Conservation (phyloP, 768 basidiomycete genomes). For the Kwoniella pini region DNA sequence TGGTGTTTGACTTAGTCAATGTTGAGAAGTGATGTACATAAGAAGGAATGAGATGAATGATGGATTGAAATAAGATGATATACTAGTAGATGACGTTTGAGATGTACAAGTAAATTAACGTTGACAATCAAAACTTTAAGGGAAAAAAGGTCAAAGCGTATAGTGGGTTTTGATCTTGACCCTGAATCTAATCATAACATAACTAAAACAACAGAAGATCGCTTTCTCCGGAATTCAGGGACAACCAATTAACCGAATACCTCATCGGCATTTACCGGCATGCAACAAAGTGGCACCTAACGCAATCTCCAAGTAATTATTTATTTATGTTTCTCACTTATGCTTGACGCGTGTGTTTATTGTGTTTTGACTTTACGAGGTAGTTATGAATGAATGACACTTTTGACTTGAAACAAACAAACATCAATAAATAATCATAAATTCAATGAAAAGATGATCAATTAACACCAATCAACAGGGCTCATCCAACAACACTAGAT, state of each 20-base stretch:
- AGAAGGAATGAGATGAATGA: not conserved
- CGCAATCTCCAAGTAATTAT: not conserved
- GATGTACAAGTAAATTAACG: too few species aligned
- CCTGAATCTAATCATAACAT: conserved; percentile 5
- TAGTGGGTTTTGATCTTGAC: too few species aligned
- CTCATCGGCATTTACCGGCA: conserved; percentile 12
- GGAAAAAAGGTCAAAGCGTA: conserved; percentile 1
- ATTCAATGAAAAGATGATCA: too few species aligned
- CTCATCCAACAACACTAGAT: too few species aligned
- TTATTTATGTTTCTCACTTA: not conserved
- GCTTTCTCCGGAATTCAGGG: conserved; percentile 8
- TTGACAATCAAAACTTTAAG: too few species aligned
- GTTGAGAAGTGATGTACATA: not conserved
- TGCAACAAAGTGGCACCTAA: not conserved
- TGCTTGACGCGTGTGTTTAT: not conserved
- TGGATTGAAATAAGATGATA: not conserved
- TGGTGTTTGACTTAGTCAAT: not conserved
- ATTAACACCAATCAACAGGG: too few species aligned
- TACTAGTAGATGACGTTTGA: conserved; percentile 18
- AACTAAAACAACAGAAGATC: not conserved
- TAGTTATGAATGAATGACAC: too few species aligned
- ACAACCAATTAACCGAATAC: not conserved
- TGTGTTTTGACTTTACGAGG: too few species aligned
- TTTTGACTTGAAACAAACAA: too few species aligned
- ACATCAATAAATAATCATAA: too few species aligned